Conservation (phyloP, 805 yeast species). For the Wickerhamiella domercqiae region DNA sequence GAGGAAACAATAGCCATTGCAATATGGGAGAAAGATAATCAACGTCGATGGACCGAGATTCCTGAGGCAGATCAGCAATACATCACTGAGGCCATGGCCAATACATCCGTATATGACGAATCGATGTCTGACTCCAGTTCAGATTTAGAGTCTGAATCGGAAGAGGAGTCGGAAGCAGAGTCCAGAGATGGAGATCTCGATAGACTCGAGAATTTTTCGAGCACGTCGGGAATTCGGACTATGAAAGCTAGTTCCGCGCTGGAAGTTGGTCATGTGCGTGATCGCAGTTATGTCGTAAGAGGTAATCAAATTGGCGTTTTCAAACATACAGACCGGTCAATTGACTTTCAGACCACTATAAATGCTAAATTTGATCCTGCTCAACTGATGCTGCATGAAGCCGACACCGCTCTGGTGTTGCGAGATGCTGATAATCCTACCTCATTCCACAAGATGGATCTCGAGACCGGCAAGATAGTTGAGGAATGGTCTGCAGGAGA, state of each 20-base stretch:
- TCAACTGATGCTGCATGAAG: slow-evolving; percentile 61
- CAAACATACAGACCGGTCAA: slow-evolving; percentile 32
- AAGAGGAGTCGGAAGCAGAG: slow-evolving; percentile 24
- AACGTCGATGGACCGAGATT: slow-evolving; percentile 32
- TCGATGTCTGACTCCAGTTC: not conserved
- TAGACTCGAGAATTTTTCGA: slow-evolving; percentile 15
- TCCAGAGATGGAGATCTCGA: slow-evolving; percentile 18
- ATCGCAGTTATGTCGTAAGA: slow-evolving; percentile 64
- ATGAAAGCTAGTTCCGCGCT: slow-evolving; percentile 41
- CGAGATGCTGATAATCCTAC: slow-evolving; percentile 35
- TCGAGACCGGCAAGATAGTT: slow-evolving; percentile 64
- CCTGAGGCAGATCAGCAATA: slow-evolving; percentile 37
- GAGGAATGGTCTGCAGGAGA: slow-evolving; percentile 50
- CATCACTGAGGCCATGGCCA: slow-evolving; percentile 38
- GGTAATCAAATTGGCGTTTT: slow-evolving; percentile 73
- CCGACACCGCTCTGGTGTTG: slow-evolving; percentile 53
- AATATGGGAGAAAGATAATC: slow-evolving; percentile 47
- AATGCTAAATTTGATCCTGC: slow-evolving; percentile 38
- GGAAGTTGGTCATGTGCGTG: slow-evolving; percentile 54
- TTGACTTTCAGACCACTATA: slow-evolving; percentile 56
- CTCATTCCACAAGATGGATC: slow-evolving; percentile 56
- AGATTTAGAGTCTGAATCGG: slow-evolving; percentile 19
- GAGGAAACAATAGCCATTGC: slow-evolving; percentile 37
- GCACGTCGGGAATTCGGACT: not conserved
- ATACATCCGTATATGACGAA: slow-evolving; percentile 23